A percentile compares a stretch with the other conserved stretches of the same genome.
phyloP scores from a whole-genome alignment of 1,284 basidiomycete species.

The Ceratobasidium sp. region DNA sequence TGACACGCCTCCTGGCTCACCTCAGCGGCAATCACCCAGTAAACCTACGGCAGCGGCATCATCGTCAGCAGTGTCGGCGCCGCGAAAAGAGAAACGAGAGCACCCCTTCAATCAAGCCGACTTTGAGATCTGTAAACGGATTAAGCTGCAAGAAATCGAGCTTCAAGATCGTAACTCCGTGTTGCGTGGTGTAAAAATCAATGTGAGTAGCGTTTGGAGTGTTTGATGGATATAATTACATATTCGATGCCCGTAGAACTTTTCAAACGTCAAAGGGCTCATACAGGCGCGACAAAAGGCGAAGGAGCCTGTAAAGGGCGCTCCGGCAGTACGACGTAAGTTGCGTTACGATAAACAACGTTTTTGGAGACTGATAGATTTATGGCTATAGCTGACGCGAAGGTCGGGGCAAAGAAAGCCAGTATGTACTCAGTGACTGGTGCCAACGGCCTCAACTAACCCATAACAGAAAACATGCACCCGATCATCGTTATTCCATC shows the following conservation, averaged over 20 bases:
- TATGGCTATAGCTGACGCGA: slow-evolving; percentile 61
- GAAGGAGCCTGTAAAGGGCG: slow-evolving; percentile 72
- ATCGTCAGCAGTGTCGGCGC: slow-evolving; percentile 59
- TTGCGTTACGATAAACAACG: neutral
- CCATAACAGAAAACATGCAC: slow-evolving; percentile 71
- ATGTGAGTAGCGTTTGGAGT: slow-evolving; percentile 64
- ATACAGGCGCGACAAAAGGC: slow-evolving; percentile 83
- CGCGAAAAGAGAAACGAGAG: slow-evolving; percentile 73
- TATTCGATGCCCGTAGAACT: slow-evolving; percentile 69
- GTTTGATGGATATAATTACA: neutral
- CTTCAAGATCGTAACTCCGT: slow-evolving; percentile 82
- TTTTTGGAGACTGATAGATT: neutral
- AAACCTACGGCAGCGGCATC: slow-evolving; percentile 57
- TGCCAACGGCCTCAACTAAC: slow-evolving; percentile 10
- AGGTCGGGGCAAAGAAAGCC: slow-evolving; percentile 72
- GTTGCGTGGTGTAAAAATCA: slow-evolving; percentile 79
- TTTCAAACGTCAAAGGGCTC: slow-evolving; percentile 71
- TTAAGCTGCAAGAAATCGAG: slow-evolving; percentile 79
- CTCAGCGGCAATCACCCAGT: slow-evolving; percentile 61
- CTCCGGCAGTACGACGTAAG: slow-evolving; percentile 28
- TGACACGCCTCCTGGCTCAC: slow-evolving; percentile 76
- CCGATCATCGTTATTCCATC: slow-evolving; percentile 98
- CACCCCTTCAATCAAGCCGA: slow-evolving; percentile 86
- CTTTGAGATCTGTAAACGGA: slow-evolving; percentile 85
- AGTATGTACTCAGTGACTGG: slow-evolving; percentile 49